Base-by-base conservation (phyloP, 2,329 filamentous ascomycete genomes). In the Delphinella strobiligena region DNA sequence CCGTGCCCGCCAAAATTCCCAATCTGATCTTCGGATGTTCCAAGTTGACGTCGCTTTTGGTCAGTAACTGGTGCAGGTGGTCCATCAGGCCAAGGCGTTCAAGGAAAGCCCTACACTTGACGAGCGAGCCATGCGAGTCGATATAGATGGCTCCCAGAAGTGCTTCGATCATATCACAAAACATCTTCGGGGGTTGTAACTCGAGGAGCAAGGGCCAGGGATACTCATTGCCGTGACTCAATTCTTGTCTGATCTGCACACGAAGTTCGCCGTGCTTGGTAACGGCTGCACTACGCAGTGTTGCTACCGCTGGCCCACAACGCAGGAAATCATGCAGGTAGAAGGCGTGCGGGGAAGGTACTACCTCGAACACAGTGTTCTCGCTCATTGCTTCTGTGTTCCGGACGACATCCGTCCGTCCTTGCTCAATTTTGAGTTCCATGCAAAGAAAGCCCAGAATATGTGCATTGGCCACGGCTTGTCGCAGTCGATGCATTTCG, bases 141-240 rank as follows among this genome's bases (percentile, higher is more conserved):
- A 94, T 66, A 67, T 82, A 95, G 0, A 95, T 69, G 0, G 87
- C 88, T 0, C 84, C 89, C 0, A 96, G 59, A 0, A 93, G 56
- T 22, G 75, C 74, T 62, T 96, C 89, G 8, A 95, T 67, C 5
- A 95, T 62, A 56, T 95, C 88, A 0, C 82, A 89, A 59, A 82
- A 80, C 58, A 84, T 82, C 54, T 95, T 95, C 12, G 74, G 74
- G 0, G 78, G 69, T 11, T 71, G 67, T 1, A 93, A 64, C 0
- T 72, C 67, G 0, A 76, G 67, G 1, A 96, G 72, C 0, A 76
- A 59, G 1, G 73, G 66, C 89, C 89, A 96, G 0, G 89, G 91
- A 52, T 88, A 93, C 12, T 63, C 58, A 0, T 47, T 45, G 0
- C 71, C 72, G 0, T 57, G 35, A 1, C 60, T 36, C 8, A 93